A percentile compares a stretch with the other conserved stretches of the same genome.
phyloP scores from a whole-genome alignment of 192 early-diverging fungal species.

The Radiomyces spectabilis region DNA sequence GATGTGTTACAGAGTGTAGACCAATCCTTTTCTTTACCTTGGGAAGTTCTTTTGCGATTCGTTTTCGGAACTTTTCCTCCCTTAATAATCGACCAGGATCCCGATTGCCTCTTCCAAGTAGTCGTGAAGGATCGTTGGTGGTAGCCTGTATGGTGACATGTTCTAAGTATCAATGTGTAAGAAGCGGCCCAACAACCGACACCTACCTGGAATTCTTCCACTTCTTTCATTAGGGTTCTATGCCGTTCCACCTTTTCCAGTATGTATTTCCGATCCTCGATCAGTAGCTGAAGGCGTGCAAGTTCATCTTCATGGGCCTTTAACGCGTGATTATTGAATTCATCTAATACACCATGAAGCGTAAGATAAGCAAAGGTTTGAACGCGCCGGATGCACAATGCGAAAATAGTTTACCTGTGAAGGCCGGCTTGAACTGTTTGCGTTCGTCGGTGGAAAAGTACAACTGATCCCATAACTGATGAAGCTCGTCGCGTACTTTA shows the following conservation, averaged over 20 bases:
- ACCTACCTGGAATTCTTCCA: conserved; percentile 30
- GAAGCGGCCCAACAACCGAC: too few relatives aligned
- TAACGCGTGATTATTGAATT: conserved; percentile 17
- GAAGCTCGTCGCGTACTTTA: conserved; percentile 25
- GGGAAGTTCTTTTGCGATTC: conserved; percentile 35
- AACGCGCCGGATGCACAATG: too few relatives aligned
- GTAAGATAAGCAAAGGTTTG: too few relatives aligned
- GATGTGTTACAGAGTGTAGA: background rate
- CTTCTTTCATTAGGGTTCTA: conserved; percentile 25
- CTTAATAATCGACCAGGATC: conserved; percentile 42
- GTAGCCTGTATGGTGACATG: conserved; percentile 22
- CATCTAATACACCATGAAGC: too few relatives aligned
- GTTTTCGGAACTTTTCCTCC: conserved; percentile 43
- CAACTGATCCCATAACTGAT: conserved; percentile 33
- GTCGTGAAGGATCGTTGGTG: conserved; percentile 31
- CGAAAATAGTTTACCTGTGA: background rate
- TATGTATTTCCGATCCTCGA: conserved; percentile 33
- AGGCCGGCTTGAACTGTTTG: conserved; percentile 13
- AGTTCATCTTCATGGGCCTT: conserved; percentile 34
- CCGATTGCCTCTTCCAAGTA: conserved; percentile 32
- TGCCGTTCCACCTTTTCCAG: conserved; percentile 31
- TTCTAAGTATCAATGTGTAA: too few relatives aligned
- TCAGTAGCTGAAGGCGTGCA: conserved; percentile 23
- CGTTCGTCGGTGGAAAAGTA: conserved; percentile 25
- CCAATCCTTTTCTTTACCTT: conserved; percentile 5